Evolutionary conservation across 1,139 yeast species (phyloP).

Genomic region (Kluyveromyces sp.): DNA sequence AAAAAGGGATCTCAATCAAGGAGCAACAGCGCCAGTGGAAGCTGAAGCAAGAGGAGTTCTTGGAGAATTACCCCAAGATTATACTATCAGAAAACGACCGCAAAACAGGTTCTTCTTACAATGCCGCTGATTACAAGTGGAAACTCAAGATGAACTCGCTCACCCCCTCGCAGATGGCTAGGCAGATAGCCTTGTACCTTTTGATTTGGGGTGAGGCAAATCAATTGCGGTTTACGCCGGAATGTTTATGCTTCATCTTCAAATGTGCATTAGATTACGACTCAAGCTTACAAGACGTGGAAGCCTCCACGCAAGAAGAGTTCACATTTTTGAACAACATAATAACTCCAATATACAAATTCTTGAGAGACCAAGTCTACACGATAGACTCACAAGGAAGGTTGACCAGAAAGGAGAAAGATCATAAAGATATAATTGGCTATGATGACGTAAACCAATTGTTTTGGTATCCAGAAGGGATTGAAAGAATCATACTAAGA

Average conservation of each 20-base stretch:
- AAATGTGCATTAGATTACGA: conserved; percentile 71
- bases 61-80: conserved; percentile 26
- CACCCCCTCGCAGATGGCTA: conserved; percentile 46
- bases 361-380: conserved; percentile 51
- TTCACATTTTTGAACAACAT: conserved; percentile 52
- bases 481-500: conserved; percentile 40
- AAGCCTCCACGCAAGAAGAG: conserved; percentile 16
- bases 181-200: conserved; percentile 62
- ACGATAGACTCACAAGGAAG: conserved; percentile 27
- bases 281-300: conserved; percentile 12
- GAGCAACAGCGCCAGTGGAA: conserved; percentile 28
- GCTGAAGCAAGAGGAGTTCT: conserved; percentile 25
- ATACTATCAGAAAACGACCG: conserved; percentile 36
- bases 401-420: conserved; percentile 47
- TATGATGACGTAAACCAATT: conserved; percentile 83
- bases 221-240: conserved; percentile 77
- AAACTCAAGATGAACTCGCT: conserved; percentile 48
- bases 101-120: conserved; percentile 51
- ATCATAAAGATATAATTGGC: conserved; percentile 66
- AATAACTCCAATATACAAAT: conserved; percentile 69
- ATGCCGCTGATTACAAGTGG: conserved; percentile 58
- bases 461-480: conserved; percentile 70
- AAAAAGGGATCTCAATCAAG: conserved; percentile 29
- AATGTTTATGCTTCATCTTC: conserved; percentile 71
- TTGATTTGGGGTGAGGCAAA: conserved; percentile 89